These are phyloP conservation scores for Hydrangea macrophylla DNA, from an alignment of 148 eudicot species.

Conservation along the genomic window DNA sequence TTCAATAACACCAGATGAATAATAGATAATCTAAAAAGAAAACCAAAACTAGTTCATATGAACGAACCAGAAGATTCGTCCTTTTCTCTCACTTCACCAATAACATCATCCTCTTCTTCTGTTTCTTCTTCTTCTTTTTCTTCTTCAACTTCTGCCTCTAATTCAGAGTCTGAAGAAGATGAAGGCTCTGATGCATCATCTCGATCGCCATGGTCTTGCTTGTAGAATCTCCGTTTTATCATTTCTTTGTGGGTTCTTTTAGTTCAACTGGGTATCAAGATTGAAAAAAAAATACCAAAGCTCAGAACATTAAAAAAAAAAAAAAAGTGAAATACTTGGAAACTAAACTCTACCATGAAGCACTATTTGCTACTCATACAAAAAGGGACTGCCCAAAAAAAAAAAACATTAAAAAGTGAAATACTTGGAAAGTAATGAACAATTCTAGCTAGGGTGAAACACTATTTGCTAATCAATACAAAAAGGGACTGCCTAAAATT, in stretches of 20 bases:
- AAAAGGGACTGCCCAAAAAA: too few species aligned
- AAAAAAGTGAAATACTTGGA: too few species aligned
- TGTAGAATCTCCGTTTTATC: slow-evolving; percentile 86
- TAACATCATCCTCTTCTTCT: slow-evolving; percentile 33
- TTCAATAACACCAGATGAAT: background rate
- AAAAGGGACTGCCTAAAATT: too few species aligned
- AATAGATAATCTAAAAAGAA: background rate
- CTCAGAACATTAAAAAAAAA: background rate
- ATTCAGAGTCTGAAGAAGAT: slow-evolving; percentile 63
- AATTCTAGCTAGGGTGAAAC: too few species aligned
- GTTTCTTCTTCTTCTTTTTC: slow-evolving; percentile 40
- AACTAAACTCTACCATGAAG: too few species aligned
- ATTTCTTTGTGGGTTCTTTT: slow-evolving; percentile 26
- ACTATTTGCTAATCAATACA: too few species aligned
- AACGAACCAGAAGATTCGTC: slow-evolving; percentile 47
- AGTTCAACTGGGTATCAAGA: slow-evolving; percentile 17
- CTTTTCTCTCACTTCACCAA: slow-evolving; percentile 21
- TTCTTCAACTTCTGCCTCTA: slow-evolving; percentile 41
- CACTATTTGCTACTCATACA: too few species aligned
- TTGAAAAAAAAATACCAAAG: background rate
- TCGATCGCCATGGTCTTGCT: slow-evolving; percentile 56
- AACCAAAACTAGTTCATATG: background rate
- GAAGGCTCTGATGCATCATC: slow-evolving; percentile 59
- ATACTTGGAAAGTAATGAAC: too few species aligned
- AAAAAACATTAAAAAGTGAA: too few species aligned